Evolutionary conservation across 192 early-diverging fungal genomes (phyloP).

Genomic region (Backusella mclennaniae): DNA sequence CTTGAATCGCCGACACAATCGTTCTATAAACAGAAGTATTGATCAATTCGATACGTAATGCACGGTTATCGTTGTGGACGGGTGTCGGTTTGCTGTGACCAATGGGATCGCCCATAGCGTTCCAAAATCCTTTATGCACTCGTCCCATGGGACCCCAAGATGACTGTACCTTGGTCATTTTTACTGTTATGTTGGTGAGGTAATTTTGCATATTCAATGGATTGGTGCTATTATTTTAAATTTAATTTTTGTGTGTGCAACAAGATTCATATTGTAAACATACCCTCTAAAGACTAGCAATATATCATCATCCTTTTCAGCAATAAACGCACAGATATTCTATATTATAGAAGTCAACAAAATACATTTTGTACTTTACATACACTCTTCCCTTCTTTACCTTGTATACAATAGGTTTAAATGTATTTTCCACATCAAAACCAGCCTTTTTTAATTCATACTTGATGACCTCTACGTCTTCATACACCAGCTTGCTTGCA

Average conservation of each 20-base stretch:
- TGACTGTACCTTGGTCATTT: slow-evolving; percentile 21
- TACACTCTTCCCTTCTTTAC: slow-evolving; percentile 19
- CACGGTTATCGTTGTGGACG: neutral
- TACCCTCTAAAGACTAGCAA: slow-evolving; percentile 50
- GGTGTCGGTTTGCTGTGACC: neutral
- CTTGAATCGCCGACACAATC: slow-evolving; percentile 40
- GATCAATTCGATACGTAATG: slow-evolving; percentile 42
- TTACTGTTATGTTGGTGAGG: slow-evolving; percentile 40
- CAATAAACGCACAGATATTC: slow-evolving; percentile 55
- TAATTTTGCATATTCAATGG: slow-evolving; percentile 53
- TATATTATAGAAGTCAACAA: neutral
- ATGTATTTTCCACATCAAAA: slow-evolving; percentile 48
- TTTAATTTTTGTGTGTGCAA: neutral
- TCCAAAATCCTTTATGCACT: slow-evolving; percentile 52
- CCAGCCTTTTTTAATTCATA: slow-evolving; percentile 47
- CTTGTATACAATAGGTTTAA: slow-evolving; percentile 52
- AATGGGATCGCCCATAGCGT: slow-evolving; percentile 40
- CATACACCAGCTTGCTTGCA: slow-evolving; percentile 47
- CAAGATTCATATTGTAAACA: neutral
- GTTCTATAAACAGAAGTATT: slow-evolving; percentile 47
- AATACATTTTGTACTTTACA: neutral
- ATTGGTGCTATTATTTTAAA: slow-evolving; percentile 32
- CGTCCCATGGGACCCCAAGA: slow-evolving; percentile 36
- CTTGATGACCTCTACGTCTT: slow-evolving; percentile 49
- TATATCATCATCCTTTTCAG: slow-evolving; percentile 53